Base-by-base conservation (phyloP, 495 filamentous ascomycete genomes). In the Xylaria intraflava region DNA sequence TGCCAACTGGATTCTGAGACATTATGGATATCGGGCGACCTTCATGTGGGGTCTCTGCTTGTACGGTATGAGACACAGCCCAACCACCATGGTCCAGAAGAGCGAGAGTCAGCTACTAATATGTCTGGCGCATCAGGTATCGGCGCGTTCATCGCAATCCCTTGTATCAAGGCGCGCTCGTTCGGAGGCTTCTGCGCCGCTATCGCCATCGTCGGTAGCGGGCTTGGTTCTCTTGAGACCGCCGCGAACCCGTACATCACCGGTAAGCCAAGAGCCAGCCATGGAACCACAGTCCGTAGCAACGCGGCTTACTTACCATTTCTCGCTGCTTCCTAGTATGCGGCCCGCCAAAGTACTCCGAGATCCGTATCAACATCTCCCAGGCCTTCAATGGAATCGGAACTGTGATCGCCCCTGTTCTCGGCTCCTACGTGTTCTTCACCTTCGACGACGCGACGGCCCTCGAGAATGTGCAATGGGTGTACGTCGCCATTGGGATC, bases 301-400 rank as follows among this genome's bases (percentile, higher is more conserved):
- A 22, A 26, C 5, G 19, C 6, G n/a, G 16, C 3, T 9, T 38
- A 8, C 27, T 47, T 41, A 47, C 23, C 1, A 39, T 14, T 2
- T 17, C n/a, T 8, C 12, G 22, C 11, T 46, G 16, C 22, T 26
- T 19, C 17, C 6, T 33, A 54, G 72, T 76, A 20, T 88, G 85
- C 70, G 86, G 85, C 38, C 84, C 85, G 1, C 84, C 85, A 2
- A 71, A 77, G 49, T 83, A 79, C 56, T 79, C 82, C 2, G 85
- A 88, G 58, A 78, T 88, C 59, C 83, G 85, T 60, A 78, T 88
- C 63, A 83, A 86, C 58, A 62, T 87, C 11, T 75, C 83, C 5
- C 84, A 88, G 56, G 76, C 80, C 26, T 79, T 88, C 67, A 83
- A 88, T 56, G 85, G 80, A 29, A 76, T 87, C 46, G 86, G 86